These are phyloP conservation scores for Acacia concinna DNA, from an alignment of 331 rosid genomes.

Conservation along the genomic window DNA sequence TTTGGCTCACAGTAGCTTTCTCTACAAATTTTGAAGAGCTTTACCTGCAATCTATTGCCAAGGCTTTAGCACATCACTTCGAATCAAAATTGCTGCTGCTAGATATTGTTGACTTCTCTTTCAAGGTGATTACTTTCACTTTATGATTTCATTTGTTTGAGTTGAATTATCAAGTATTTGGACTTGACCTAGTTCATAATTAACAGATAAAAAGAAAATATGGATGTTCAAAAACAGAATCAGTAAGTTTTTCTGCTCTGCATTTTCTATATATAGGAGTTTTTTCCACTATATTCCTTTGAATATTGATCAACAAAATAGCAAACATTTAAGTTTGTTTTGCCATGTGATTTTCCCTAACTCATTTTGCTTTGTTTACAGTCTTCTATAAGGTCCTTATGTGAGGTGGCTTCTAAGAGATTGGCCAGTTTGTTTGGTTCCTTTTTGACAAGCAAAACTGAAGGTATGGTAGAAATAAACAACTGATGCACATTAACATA, in stretches of 20 bases:
- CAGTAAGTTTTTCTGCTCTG: slow-evolving; percentile 47
- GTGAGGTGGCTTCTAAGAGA: slow-evolving; percentile 64
- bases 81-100: slow-evolving; percentile 75
- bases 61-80: slow-evolving; percentile 74
- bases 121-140: slow-evolving; percentile 55
- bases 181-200: slow-evolving; percentile 24
- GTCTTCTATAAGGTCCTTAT: slow-evolving; percentile 68
- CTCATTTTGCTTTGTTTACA: slow-evolving; percentile 39
- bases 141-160: not conserved
- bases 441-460: slow-evolving; percentile 51
- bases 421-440: slow-evolving; percentile 69
- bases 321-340: slow-evolving; percentile 10
- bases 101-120: slow-evolving; percentile 70
- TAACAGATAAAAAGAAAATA: slow-evolving; percentile 81
- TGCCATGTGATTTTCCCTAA: slow-evolving; percentile 1
- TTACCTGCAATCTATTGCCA: slow-evolving; percentile 83
- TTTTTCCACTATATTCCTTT: not conserved
- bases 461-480: slow-evolving; percentile 43
- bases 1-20: slow-evolving; percentile 10
- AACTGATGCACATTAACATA: not conserved
- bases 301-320: not conserved
- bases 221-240: slow-evolving; percentile 63
- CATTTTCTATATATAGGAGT: not conserved
- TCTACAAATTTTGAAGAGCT: slow-evolving; percentile 49
- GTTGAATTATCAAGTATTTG: slow-evolving; percentile 30